Base-by-base conservation (phyloP, 2,329 filamentous ascomycete genomes). In the Seiridium cupressi region DNA sequence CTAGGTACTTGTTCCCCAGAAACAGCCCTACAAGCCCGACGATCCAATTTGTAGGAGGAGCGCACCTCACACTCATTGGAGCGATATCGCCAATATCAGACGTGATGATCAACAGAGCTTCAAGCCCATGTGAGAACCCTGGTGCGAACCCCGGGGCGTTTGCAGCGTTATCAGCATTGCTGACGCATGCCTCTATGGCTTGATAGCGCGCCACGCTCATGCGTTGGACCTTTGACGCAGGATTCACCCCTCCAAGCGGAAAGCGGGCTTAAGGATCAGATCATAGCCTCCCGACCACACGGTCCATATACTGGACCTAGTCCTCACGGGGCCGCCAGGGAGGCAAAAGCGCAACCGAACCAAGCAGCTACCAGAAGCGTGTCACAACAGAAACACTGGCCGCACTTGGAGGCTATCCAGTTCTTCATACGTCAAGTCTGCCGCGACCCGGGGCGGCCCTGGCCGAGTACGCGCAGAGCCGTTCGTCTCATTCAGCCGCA, bases 21-120 rank as follows among this genome's bases (percentile, higher is more conserved):
- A 32, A 49, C 55, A 58, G 55, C 55, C 55, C 55, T 58, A 58
- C 31, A 46, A 31, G 18, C 7, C 46, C 55, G 13, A 32, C 38
- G 31, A n/a, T 32, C 40, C 7, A 18, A 26, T 36, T 18, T 44
- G 34, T 42, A 57, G 42, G 44, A 9, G 38, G 13, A 8, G 11
- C 32, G 5, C n/a, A 10, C 55, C 35, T 8, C 13, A 18, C 51
- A 36, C 35, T 13, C 9, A 58, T 58, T 58, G 44, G 46, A 46
- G 18, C 36, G 46, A 35, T 51, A 51, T 58, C 35, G 44, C 36
- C 34, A 11, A n/a, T 42, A 32, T 31, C 34, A 47, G 31, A 57
- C 11, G 55, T 48, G 44, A 49, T 46, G 55, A 58, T 42, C 55
- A 49, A 35, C 46, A 49, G 46, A 58, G 35, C 32, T 11, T 11